Evolutionary conservation across 768 basidiomycete species (phyloP), one percentile per base, ranked within the genome.

Genomic region (Chlorophyllum brunneum): DNA sequence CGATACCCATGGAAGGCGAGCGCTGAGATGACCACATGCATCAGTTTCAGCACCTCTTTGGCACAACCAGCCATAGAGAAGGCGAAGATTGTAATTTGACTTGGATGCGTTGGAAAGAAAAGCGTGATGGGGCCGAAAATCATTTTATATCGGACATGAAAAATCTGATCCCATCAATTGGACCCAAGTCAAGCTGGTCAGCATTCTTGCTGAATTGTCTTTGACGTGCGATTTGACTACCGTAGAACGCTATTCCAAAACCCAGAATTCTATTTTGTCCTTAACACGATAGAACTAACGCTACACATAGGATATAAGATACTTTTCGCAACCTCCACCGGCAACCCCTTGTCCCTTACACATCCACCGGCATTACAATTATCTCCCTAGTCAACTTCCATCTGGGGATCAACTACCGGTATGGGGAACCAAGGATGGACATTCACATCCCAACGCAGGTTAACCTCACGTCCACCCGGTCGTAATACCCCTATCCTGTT

Each of bases 1-100:
- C 43, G 36, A 22, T 15, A 42, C 30, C 49, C 31, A 18, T n/a
- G 11, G 43, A 42, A 43, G 18, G 29, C 30, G 51, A 53, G 51
- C 51, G 1, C 51, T 53, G 37, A 53, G 51, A 46, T 46, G 44
- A 31, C 51, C 51, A 27, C 37, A 30, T 36, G 41, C 9, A 30
- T 53, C 42, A 30, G 36, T 53, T 45, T 53, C 51, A 53, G 51
- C 51, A 53, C 38, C 51, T 36, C 44, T 53, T 53, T 53, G 51
- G 51, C 51, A 53, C 51, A 53, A 53, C 29, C 51, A 53, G 36
- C 51, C 43, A 27, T 38, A 29, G 37, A 26, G 27, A 20, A 38
- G 51, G 51, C 51, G 23, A 53, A 26, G 51, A 53, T 46, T 53
- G 51, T 53, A 53, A 53, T 53, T 52, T 53, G 51, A 53, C 51